Evolutionary conservation across 1,284 basidiomycete species (phyloP), one percentile per base, ranked within the genome.

Genomic region (Cystobasidiaceae sp.): DNA sequence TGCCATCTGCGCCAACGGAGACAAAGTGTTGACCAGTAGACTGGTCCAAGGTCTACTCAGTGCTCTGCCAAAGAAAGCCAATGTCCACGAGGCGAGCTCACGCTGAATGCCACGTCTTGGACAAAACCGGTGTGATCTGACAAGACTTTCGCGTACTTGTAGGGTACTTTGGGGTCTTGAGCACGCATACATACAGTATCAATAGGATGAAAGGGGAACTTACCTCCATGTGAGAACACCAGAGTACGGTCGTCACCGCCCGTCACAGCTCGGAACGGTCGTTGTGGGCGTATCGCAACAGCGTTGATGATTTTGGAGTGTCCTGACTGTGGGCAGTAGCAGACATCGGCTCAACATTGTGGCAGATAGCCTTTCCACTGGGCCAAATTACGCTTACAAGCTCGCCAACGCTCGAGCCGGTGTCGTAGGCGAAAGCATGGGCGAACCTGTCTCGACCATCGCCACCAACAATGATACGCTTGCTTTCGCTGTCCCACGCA

Each of bases 401-500:
- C 71, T 94, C 92, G n/a, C 96, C 96, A 0, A 87, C 89, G 3
- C 88, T 89, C 4, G 88, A 84, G 1, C 96, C 96, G 30, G 85
- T 73, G 68, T 78, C 77, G 77, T 91, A 84, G 80, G 90, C 86
- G 78, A 93, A 92, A 0, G 89, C 89, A 68, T 88, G 85, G 9
- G 88, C 91, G 72, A 90, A 93, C 72, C 89, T 90, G 70, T 33
- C 17, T 1, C 54, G 30, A 43, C 94, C 94, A 68, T 97, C 91
- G 51, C 96, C 96, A n/a, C 93, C 94, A 17, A 88, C 92, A 54
- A 97, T 88, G 71, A 99, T 88, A 15, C 96, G 84, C 78, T 97
- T 96, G 74, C 89, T 90, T 77, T 98, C 96, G 3, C 88, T 89
- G 74, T 98, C 96, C 93, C 93, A 97, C 21, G 87, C 87, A 4